phyloP scores from a whole-genome alignment of 2,329 filamentous ascomycete genomes.

The Trichophyton equinum region DNA sequence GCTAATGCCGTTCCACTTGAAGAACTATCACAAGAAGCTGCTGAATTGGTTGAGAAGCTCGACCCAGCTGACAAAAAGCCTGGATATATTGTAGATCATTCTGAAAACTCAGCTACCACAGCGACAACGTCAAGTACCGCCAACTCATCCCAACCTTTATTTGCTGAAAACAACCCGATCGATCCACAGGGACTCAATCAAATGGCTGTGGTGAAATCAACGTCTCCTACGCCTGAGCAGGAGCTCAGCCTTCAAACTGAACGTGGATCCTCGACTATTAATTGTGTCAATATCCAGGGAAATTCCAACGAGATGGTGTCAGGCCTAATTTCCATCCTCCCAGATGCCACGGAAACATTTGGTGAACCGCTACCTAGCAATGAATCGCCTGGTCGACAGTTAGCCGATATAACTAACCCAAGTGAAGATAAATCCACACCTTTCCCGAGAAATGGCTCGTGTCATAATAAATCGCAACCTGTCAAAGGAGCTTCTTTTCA shows the following conservation, averaged over 20 bases:
- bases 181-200: not conserved
- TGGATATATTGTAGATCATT: constrained; percentile 13
- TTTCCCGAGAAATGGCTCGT: not conserved
- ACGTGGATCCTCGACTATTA: not conserved
- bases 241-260: not conserved
- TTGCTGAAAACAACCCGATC: not conserved
- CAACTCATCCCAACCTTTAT: not conserved
- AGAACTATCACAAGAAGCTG: constrained; percentile 12
- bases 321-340: not conserved
- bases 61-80: constrained; percentile 6
- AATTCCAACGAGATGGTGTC: not conserved
- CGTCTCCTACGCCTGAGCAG: not conserved
- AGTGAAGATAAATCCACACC: not conserved
- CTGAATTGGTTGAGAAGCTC: constrained; percentile 7
- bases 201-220: not conserved
- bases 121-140: not conserved
- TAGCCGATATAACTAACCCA: not conserved
- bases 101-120: constrained; percentile 6
- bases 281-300: not conserved
- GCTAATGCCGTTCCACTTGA: constrained; percentile 37
- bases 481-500: not conserved
- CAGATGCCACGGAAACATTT: not conserved
- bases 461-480: not conserved
- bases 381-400: not conserved
- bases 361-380: not conserved